Conservation (phyloP, 108 stramenopile genomes). For the Nitzschia inconspicua region DNA sequence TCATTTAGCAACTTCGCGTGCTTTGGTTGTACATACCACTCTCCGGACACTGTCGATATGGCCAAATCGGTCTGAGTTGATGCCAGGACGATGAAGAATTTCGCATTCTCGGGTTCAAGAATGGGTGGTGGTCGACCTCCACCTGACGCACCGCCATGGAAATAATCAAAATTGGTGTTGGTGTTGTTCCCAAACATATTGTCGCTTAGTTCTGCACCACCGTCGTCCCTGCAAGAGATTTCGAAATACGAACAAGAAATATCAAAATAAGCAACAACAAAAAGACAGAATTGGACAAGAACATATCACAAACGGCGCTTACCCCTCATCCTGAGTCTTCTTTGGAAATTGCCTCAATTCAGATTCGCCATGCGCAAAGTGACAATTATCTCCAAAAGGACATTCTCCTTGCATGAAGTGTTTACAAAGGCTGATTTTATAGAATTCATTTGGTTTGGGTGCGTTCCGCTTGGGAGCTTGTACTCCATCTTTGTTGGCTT, state of each 20-base stretch:
- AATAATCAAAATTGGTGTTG: slow-evolving; percentile 73
- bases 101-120: slow-evolving; percentile 76
- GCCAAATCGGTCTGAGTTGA: slow-evolving; percentile 75
- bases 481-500: slow-evolving; percentile 67
- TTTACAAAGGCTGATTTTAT: slow-evolving; percentile 86
- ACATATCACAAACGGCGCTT: neutral
- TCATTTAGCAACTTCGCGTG: slow-evolving; percentile 72
- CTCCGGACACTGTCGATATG: slow-evolving; percentile 57
- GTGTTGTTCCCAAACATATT: slow-evolving; percentile 80
- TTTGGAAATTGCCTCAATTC: slow-evolving; percentile 70
- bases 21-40: slow-evolving; percentile 76
- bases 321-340: slow-evolving; percentile 7
- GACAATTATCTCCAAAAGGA: slow-evolving; percentile 80
- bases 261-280: neutral
- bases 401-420: slow-evolving; percentile 86
- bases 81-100: slow-evolving; percentile 71
- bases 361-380: slow-evolving; percentile 86
- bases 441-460: slow-evolving; percentile 90
- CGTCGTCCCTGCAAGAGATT: neutral
- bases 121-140: slow-evolving; percentile 85
- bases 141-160: slow-evolving; percentile 70
- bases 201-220: slow-evolving; percentile 42
- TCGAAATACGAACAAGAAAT: neutral
- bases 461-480: slow-evolving; percentile 60
- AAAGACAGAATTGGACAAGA: neutral